phyloP scores from a whole-genome alignment of 2,329 filamentous ascomycete species.

The Parasarocladium wereldwijsianum region DNA sequence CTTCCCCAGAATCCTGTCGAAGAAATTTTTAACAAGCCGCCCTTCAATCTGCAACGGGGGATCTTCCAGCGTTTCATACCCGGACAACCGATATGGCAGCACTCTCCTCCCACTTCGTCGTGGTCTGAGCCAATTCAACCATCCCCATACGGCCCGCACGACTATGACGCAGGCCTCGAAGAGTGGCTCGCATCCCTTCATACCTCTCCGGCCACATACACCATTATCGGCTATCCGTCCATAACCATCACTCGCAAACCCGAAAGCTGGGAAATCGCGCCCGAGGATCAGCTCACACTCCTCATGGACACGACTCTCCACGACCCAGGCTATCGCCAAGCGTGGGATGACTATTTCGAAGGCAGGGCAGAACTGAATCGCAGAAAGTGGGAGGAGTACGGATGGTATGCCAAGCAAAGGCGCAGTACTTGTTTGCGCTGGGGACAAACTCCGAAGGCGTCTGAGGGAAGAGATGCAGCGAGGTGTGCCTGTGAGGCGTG shows the following conservation, averaged over 20 bases:
- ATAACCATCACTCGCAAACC: not conserved
- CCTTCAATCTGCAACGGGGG: not conserved
- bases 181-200: not conserved
- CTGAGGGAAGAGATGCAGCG: too few relatives aligned
- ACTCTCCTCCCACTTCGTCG: too few relatives aligned
- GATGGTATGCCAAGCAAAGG: too few relatives aligned
- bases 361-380: not conserved
- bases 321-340: not conserved
- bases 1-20: not conserved
- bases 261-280: not conserved
- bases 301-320: not conserved
- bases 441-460: too few relatives aligned
- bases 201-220: not conserved
- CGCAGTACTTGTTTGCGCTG: too few relatives aligned
- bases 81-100: too few relatives aligned
- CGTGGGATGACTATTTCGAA: slow-evolving; percentile 3
- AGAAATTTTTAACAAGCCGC: not conserved
- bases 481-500: too few relatives aligned
- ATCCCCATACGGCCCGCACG: slow-evolving; percentile 1
- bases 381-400: slow-evolving; percentile 2
- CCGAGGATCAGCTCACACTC: not conserved
- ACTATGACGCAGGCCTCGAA: too few relatives aligned
- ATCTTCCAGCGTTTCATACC: too few relatives aligned
- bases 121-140: not conserved
- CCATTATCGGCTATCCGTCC: not conserved